Base-by-base conservation (phyloP, 768 basidiomycete genomes). In the Trametes coccinea region DNA sequence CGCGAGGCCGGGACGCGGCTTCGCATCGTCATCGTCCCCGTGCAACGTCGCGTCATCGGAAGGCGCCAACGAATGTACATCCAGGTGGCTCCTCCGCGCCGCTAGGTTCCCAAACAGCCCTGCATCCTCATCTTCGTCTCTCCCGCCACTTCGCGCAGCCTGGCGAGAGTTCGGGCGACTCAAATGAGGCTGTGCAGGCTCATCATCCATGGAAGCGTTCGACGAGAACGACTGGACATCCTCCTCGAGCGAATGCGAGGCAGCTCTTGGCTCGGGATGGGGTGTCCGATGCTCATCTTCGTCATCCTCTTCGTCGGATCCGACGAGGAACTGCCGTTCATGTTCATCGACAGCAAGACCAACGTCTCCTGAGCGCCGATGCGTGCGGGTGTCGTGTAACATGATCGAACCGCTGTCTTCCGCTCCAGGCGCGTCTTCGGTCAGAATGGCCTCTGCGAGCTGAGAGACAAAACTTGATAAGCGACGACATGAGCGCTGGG, bases 401-500 rank as follows among this genome's bases (percentile, higher is more conserved):
- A 74, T 69, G 50, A 81, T 80, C 41, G 74, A 72, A 50, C 65
- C 71, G 17, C 66, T 68, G 59, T 76, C 77, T 49, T 67, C 67
- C 9, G 51, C 61, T 11, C 65, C 63, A 22, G 69, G 64, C 49
- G 67, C 73, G n/a, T 81, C 78, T 62, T 87, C 85, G 0, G 89
- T 85, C 1, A 93, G 78, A 68, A 95, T 95, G 1, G 92, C 88
- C 72, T 95, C 92, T 14, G 86, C 92, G 11, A 96, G 86, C 73
- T 74, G 44, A 6, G 33, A 39, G n/a, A 10, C 39, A 53, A 22
- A 1, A 22, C 1, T 1, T 17, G 29, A 52, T 53, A 13, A 43
- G 46, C 16, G n/a, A 17, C 22, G 9, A 2, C 16, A 5, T 10
- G 29, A 34, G n/a, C 7, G 3, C 5, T 46, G 13, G 41, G 30